These are phyloP conservation scores for Coriolopsis trogii DNA, from an alignment of 1,284 basidiomycete species.

Conservation along the genomic window DNA sequence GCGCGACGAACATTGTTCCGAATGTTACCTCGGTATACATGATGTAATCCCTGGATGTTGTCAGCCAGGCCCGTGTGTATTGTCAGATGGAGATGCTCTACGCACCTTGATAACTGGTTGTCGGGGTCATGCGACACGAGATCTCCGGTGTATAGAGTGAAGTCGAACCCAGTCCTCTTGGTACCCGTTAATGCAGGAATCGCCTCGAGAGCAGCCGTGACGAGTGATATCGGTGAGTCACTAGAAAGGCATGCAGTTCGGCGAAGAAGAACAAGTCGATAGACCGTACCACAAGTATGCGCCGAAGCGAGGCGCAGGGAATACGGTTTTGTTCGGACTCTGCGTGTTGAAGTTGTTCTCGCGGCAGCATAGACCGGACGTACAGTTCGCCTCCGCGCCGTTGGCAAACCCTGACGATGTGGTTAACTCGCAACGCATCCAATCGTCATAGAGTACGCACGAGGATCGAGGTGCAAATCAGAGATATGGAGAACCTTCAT, in stretches of 20 bases:
- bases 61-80: background rate
- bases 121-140: slow-evolving; percentile 73
- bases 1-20: background rate
- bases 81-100: background rate
- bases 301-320: slow-evolving; percentile 71
- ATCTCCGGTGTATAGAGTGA: slow-evolving; percentile 77
- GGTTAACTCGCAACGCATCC: background rate
- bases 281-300: slow-evolving; percentile 56
- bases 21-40: slow-evolving; percentile 20
- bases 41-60: slow-evolving; percentile 18
- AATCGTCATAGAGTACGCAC: slow-evolving; percentile 36
- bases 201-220: slow-evolving; percentile 62
- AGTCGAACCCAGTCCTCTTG: slow-evolving; percentile 60
- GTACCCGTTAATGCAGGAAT: slow-evolving; percentile 73
- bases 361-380: slow-evolving; percentile 74
- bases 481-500: slow-evolving; percentile 79
- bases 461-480: slow-evolving; percentile 79
- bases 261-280: background rate
- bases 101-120: slow-evolving; percentile 62
- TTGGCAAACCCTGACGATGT: slow-evolving; percentile 60
- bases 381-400: slow-evolving; percentile 76
- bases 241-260: slow-evolving; percentile 38
- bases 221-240: slow-evolving; percentile 71
- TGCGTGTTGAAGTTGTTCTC: slow-evolving; percentile 52
- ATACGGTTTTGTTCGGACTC: slow-evolving; percentile 52